These are phyloP conservation scores for Fusarium citri DNA, from an alignment of 2,329 filamentous ascomycete species.

Conservation along the genomic window DNA sequence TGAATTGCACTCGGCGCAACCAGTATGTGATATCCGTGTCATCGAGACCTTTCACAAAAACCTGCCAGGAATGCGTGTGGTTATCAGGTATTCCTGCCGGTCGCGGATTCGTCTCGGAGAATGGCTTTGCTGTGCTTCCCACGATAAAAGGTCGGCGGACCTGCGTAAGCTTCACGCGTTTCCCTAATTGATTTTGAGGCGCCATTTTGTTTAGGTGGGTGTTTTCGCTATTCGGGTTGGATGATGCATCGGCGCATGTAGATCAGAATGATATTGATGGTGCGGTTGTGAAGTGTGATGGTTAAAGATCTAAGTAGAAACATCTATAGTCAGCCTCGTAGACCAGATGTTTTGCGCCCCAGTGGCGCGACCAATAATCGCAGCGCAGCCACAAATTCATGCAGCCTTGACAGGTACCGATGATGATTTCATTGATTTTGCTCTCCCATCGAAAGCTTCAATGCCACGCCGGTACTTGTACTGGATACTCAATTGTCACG, in stretches of 20 bases:
- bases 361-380: slow-evolving; percentile 25
- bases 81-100: slow-evolving; percentile 82
- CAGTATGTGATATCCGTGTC: slow-evolving; percentile 94
- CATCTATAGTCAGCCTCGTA: slow-evolving; percentile 25
- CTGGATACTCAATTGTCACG: slow-evolving; percentile 26
- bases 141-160: slow-evolving; percentile 76
- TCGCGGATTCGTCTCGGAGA: slow-evolving; percentile 83
- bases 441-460: slow-evolving; percentile 21
- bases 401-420: slow-evolving; percentile 38
- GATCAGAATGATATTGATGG: neutral
- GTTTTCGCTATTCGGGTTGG: neutral
- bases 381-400: slow-evolving; percentile 20
- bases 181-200: slow-evolving; percentile 67
- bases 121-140: slow-evolving; percentile 82
- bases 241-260: neutral
- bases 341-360: slow-evolving; percentile 14
- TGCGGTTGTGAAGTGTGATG: neutral
- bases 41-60: slow-evolving; percentile 91
- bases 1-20: slow-evolving; percentile 97
- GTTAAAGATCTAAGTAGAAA: neutral
- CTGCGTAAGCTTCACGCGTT: slow-evolving; percentile 74
- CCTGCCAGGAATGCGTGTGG: slow-evolving; percentile 96
- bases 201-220: slow-evolving; percentile 59
- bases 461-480: slow-evolving; percentile 4
- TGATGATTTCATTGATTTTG: slow-evolving; percentile 47